Percentiles rank a stretch among this genome's conserved stretches.
These are phyloP conservation scores for Fusarium pininemorale DNA, from an alignment of 2,329 filamentous ascomycete species.

Conservation along the genomic window DNA sequence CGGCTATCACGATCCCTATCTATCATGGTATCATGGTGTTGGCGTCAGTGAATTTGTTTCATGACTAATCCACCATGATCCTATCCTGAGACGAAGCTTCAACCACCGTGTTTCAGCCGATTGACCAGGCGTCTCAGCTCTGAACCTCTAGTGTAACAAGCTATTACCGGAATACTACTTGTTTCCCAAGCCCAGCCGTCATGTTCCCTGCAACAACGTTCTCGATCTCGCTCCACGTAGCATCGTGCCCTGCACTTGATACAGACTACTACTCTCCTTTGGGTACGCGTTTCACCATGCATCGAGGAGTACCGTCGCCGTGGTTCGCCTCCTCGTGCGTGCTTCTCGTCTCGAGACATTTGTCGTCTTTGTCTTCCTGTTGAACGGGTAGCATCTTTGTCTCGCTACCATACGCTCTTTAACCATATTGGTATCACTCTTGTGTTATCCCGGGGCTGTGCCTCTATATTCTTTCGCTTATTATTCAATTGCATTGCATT, in stretches of 20 bases:
- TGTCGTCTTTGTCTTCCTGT: slow-evolving; percentile 20
- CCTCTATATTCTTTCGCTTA: slow-evolving; percentile 19
- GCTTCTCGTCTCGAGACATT: slow-evolving; percentile 11
- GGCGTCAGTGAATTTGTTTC: neutral
- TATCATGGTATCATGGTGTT: neutral
- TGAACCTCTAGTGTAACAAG: slow-evolving; percentile 17
- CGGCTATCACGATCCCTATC: neutral
- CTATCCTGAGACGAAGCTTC: slow-evolving; percentile 26
- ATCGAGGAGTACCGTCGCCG: slow-evolving; percentile 2
- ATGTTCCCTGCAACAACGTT: slow-evolving; percentile 16
- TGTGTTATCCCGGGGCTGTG: slow-evolving; percentile 19
- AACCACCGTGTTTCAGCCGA: slow-evolving; percentile 38
- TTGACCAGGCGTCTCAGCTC: slow-evolving; percentile 36
- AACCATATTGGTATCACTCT: slow-evolving; percentile 26
- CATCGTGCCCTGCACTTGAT: slow-evolving; percentile 24
- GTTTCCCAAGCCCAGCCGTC: slow-evolving; percentile 7
- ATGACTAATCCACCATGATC: slow-evolving; percentile 1
- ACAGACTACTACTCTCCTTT: slow-evolving; percentile 4
- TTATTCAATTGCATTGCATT: slow-evolving; percentile 6
- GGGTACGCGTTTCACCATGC: slow-evolving; percentile 26
- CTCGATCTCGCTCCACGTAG: slow-evolving; percentile 19
- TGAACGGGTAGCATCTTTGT: slow-evolving; percentile 18
- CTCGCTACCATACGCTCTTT: slow-evolving; percentile 22
- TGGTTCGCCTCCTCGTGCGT: slow-evolving; percentile 6
- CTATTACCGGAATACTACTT: slow-evolving; percentile 7